A percentile compares a stretch with the other conserved stretches of the same genome.
These are phyloP conservation scores for Apocynum venetum DNA, from an alignment of 257 asterid species.

Conservation along the genomic window DNA sequence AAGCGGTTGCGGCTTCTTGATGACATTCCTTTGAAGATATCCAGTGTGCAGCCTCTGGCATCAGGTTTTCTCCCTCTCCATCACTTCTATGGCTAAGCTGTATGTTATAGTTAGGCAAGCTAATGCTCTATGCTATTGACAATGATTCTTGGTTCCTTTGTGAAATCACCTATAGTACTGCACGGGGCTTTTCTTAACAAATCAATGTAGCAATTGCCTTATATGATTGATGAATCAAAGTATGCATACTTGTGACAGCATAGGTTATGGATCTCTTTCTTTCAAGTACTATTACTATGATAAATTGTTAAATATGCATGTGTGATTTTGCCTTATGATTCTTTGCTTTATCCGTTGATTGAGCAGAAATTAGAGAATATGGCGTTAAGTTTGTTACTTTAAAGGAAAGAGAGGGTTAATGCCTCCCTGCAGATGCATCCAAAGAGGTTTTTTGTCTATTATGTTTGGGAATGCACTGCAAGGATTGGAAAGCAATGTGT, in stretches of 20 bases:
- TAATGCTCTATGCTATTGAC: background rate
- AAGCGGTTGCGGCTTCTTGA: slow-evolving; percentile 73
- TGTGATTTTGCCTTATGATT: background rate
- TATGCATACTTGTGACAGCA: too few relatives aligned
- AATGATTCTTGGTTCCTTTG: background rate
- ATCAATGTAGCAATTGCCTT: background rate
- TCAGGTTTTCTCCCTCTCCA: slow-evolving; percentile 48
- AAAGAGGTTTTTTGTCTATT: background rate
- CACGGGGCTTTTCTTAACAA: background rate
- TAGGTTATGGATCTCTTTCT: background rate
- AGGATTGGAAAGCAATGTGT: background rate
- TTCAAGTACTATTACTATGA: background rate
- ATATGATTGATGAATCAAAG: background rate
- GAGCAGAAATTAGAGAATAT: background rate
- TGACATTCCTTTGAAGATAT: slow-evolving; percentile 79
- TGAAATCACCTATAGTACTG: background rate
- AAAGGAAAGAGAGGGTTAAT: background rate
- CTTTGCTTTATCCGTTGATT: background rate
- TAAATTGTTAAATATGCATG: background rate
- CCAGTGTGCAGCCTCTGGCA: slow-evolving; percentile 91
- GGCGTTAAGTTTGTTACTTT: background rate
- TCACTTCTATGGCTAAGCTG: background rate
- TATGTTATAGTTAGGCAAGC: background rate
- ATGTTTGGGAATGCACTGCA: background rate
- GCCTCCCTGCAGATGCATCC: background rate